Evolutionary conservation across 768 basidiomycete genomes (phyloP).

Genomic region (Dioszegia aurantiaca): DNA sequence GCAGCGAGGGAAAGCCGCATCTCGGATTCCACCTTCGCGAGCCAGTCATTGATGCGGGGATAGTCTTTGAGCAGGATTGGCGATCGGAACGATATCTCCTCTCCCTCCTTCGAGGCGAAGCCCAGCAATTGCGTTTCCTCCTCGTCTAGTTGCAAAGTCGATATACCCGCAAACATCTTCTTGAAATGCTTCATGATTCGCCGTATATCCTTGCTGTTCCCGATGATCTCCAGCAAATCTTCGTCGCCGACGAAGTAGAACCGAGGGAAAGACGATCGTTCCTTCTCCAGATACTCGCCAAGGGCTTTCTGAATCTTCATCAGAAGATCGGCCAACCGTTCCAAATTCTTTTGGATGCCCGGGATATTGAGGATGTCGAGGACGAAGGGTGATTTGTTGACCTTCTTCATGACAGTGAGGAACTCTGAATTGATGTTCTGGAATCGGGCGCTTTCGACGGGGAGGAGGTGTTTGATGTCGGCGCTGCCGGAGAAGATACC

Average conservation of each 20-base stretch:
- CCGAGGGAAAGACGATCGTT: constrained; percentile 94
- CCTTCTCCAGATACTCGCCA: constrained; percentile 96
- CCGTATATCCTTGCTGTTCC: constrained; percentile 97
- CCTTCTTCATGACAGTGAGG: constrained; percentile 97
- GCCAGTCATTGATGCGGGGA: constrained; percentile 98
- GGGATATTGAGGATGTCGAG: constrained; percentile 95
- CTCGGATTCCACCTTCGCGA: constrained; percentile 83
- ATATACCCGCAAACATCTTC: constrained; percentile 99
- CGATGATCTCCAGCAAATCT: constrained; percentile 96
- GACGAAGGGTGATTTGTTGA: constrained; percentile 97
- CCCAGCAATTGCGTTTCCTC: constrained; percentile 79
- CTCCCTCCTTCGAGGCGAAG: constrained; percentile 94
- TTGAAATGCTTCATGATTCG: constrained; percentile 99
- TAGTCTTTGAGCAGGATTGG: constrained; percentile 86
- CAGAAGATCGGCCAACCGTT: constrained; percentile 89
- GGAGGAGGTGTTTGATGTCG: constrained; percentile 97
- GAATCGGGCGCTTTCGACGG: constrained; percentile 95
- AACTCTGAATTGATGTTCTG: constrained; percentile 98
- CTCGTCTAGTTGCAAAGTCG: constrained; percentile 74
- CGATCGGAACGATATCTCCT: constrained; percentile 78
- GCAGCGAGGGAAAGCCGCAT: constrained; percentile 87
- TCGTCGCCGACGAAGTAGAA: constrained; percentile 99
- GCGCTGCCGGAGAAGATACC: constrained; percentile 99
- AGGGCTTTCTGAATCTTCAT: constrained; percentile 99
- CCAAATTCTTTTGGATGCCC: constrained; percentile 93